Evolutionary conservation across 352 stramenopile genomes (phyloP), one percentile per base, ranked within the genome.

Genomic region (Phytopythium oedochilum): DNA sequence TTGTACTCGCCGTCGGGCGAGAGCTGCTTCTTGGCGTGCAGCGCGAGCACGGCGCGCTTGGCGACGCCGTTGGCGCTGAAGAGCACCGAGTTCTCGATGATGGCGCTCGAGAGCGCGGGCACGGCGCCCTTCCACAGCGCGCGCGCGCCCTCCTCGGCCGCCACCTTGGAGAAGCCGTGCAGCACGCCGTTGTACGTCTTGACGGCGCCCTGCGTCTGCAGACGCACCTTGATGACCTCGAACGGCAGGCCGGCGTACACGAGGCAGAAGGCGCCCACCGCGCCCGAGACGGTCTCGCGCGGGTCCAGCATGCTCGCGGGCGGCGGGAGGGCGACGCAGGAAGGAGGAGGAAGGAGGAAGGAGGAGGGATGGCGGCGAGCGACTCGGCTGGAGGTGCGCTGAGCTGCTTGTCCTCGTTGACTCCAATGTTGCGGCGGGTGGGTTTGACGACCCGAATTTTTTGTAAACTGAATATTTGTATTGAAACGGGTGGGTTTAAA

Each of bases 21-120:
- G 18, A 66, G 63, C 29, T 72, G 56, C 39, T 72, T 61, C 47
- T 75, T 73, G 20, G 71, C 66, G 58, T 90, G 74, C 55, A 88
- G 44, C 22, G 73, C 69, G 28, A 92, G 49, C 35, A 90, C 70
- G 0, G 81, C 67, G 29, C 84, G 84, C n/a, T 83, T 75, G 26
- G 88, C 76, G 35, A 88, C 73, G 18, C 86, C 86, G 48, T 96
- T 96, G 42, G 79, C 84, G 35, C 78, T 93, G 58, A 96, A 96
- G 25, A 96, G 75, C 50, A 96, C 88, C 44, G 88, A 86, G 68
- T 96, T 96, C 52, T 96, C 88, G 47, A 96, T 87, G 59, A 95
- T 85, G 25, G 88, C 88, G 68, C 83, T 94, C 35, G 77, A 88
- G 18, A 96, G 77, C 51, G 88, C 88, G 2, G 88, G 88, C 53